Percentiles rank a stretch among this genome's conserved stretches.
Evolutionary conservation across 2,329 filamentous ascomycete genomes (phyloP).

Genomic region (Dactylellina sp.): DNA sequence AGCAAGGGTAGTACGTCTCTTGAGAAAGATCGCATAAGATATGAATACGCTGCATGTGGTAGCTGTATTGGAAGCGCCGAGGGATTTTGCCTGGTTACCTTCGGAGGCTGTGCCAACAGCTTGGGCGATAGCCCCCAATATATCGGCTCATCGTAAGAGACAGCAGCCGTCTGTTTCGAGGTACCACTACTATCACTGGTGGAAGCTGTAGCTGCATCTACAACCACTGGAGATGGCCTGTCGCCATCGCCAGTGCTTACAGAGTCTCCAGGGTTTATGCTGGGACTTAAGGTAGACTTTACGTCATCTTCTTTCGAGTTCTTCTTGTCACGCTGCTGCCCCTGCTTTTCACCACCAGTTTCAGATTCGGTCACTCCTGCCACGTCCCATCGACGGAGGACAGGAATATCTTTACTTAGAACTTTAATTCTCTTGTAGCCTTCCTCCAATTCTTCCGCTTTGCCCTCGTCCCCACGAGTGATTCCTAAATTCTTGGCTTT

Average conservation of each 20-base stretch:
- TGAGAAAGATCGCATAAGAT: conserved; percentile 38
- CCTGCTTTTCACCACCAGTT: conserved; percentile 40
- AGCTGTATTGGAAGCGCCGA: conserved; percentile 54
- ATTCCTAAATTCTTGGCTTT: conserved; percentile 55
- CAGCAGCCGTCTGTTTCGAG: neutral
- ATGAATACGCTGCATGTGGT: conserved; percentile 40
- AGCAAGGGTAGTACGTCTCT: conserved; percentile 38
- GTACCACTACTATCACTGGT: conserved; percentile 19
- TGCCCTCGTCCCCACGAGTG: conserved; percentile 21
- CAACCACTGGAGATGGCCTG: neutral
- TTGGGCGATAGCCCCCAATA: conserved; percentile 47
- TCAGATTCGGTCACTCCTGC: conserved; percentile 24
- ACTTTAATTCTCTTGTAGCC: conserved; percentile 45
- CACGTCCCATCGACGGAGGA: conserved; percentile 51
- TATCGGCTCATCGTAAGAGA: conserved; percentile 29
- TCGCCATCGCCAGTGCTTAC: conserved; percentile 23
- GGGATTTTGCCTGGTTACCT: conserved; percentile 38
- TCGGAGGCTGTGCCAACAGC: conserved; percentile 37
- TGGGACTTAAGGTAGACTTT: conserved; percentile 17
- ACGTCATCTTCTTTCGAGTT: conserved; percentile 27
- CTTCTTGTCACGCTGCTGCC: conserved; percentile 6
- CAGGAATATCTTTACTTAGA: conserved; percentile 47
- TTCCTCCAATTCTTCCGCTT: conserved; percentile 32
- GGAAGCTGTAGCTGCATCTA: conserved; percentile 8
- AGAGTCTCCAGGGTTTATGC: conserved; percentile 38